Evolutionary conservation across 2,329 filamentous ascomycete species (phyloP), one percentile per base, ranked within the genome.

Genomic region (Septoria linicola): DNA sequence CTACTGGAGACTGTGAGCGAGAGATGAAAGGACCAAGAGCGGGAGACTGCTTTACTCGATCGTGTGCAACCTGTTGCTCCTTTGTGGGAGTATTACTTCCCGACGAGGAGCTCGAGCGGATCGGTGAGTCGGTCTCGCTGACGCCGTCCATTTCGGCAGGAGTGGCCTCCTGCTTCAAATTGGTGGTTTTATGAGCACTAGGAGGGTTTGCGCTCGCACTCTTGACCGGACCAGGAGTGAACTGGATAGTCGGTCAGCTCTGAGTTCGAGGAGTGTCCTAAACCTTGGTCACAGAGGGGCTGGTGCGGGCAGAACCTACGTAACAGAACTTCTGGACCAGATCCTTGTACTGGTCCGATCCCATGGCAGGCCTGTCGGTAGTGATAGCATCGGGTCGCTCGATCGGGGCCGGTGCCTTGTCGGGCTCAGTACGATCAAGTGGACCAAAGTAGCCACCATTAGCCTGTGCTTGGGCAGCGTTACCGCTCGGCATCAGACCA

Each of bases 241-340:
- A 68, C 66, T 67, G 66, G 60, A 50, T 61, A 53, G 42, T 58
- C 54, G 49, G 65, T 66, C 66, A 66, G 64, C 66, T 58, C 58
- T 53, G 49, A 32, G 44, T 48, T 23, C 35, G 44, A 41, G 54
- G 49, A 51, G 59, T 47, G 43, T 52, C 20, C 46, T 53, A 65
- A 47, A 59, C 63, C 54, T 60, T 55, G 42, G 62, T 37, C 46
- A 55, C 35, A 58, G 60, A 58, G 60, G 67, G 67, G 65, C 63
- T 65, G 23, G 50, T 59, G 53, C 57, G 64, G 56, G 61, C 61
- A 58, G 80, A 80, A 95, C 92, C 84, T 92, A 96, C 92, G 83
- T 97, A 99, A 80, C 93, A 99, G 80, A 96, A 99, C 78, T 95
- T 96, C 78, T 95, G 91, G 72, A 99, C 87, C 60, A 99, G 81